Evolutionary conservation across 306 rosid genomes (phyloP).

Genomic region (Alnus glutinosa): DNA sequence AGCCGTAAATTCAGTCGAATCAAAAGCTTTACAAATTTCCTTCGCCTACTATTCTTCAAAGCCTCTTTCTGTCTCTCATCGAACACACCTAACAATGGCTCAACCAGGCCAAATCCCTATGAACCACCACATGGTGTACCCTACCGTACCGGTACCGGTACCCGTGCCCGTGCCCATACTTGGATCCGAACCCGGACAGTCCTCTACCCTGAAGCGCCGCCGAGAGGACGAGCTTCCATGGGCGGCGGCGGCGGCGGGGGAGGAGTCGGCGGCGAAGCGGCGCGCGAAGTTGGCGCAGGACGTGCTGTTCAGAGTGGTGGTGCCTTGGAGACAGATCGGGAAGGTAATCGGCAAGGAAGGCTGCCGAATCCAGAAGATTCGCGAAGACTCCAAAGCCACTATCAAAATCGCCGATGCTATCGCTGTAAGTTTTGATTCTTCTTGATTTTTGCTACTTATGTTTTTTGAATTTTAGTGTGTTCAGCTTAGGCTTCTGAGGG

Average conservation of each 20-base stretch:
- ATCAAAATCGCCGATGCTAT: slow-evolving; percentile 87
- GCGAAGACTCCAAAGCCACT: slow-evolving; percentile 72
- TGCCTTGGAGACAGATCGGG: slow-evolving; percentile 91
- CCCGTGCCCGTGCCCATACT: slow-evolving; percentile 33
- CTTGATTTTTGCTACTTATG: neutral
- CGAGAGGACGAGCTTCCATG: slow-evolving; percentile 58
- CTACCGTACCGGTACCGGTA: neutral
- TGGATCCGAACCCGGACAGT: slow-evolving; percentile 34
- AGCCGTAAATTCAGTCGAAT: too few relatives aligned
- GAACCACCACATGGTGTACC: slow-evolving; percentile 40
- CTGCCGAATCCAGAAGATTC: slow-evolving; percentile 82
- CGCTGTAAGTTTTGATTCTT: slow-evolving; percentile 44
- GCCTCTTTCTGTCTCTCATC: neutral
- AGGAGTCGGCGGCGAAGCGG: slow-evolving; percentile 57
- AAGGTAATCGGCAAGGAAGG: slow-evolving; percentile 96
- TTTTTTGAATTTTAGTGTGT: neutral
- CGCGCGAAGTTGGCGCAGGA: slow-evolving; percentile 58
- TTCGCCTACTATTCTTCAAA: neutral
- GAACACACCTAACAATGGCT: slow-evolving; percentile 41
- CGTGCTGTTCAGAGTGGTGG: slow-evolving; percentile 78
- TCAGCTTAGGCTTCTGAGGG: neutral
- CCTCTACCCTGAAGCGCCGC: slow-evolving; percentile 60
- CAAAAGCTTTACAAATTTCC: too few relatives aligned
- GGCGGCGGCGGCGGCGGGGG: slow-evolving; percentile 17
- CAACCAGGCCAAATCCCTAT: slow-evolving; percentile 63